A percentile compares a stretch with the other conserved stretches of the same genome.
phyloP scores from a whole-genome alignment of 306 rosid species.

The Pyrus pyrifolia region DNA sequence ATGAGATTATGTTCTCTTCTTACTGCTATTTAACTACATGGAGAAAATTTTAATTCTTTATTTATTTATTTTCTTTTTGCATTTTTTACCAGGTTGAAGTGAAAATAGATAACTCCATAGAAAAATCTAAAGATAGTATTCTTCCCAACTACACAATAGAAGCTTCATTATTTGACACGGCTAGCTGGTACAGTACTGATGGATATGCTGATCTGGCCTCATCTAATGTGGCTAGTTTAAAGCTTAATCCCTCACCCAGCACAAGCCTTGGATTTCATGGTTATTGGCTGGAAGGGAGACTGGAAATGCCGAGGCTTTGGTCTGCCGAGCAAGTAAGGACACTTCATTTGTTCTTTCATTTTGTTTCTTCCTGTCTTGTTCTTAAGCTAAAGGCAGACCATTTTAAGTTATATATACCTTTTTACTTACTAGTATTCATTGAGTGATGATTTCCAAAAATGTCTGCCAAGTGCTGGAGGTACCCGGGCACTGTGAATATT shows the following conservation, averaged over 20 bases:
- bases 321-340: constrained; percentile 82
- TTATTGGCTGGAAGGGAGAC: constrained; percentile 57
- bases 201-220: constrained; percentile 54
- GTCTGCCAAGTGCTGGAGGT: neutral
- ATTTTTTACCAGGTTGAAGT: constrained; percentile 66
- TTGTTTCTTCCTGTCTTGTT: neutral
- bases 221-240: constrained; percentile 52
- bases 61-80: constrained; percentile 11
- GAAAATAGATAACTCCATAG: constrained; percentile 64
- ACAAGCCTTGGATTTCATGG: constrained; percentile 56
- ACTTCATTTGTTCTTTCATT: neutral
- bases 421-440: neutral
- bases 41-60: neutral
- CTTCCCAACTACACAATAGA: constrained; percentile 56
- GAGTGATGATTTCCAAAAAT: neutral
- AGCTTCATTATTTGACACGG: constrained; percentile 62
- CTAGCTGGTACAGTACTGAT: constrained; percentile 47
- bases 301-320: constrained; percentile 77
- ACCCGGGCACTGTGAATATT: neutral
- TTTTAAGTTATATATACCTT: neutral
- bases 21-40: neutral
- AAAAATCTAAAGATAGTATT: constrained; percentile 47
- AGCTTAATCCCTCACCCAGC: constrained; percentile 37
- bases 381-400: neutral
- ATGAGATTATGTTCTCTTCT: neutral